Evolutionary conservation across 1,139 yeast species (phyloP).

Genomic region (Kodamaea plutei): DNA sequence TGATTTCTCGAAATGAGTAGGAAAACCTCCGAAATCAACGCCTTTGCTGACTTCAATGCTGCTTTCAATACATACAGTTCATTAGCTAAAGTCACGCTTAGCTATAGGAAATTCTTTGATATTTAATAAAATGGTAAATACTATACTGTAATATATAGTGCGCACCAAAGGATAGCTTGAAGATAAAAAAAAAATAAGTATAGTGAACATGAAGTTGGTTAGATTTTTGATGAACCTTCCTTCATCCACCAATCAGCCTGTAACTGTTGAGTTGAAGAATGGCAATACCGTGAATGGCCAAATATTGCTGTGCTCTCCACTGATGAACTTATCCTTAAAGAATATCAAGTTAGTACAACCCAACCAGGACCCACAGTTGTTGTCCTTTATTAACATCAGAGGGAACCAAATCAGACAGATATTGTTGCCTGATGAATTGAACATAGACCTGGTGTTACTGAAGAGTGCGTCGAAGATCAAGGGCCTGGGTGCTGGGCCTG

Average conservation of each 20-base stretch:
- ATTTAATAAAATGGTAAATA: too few species aligned
- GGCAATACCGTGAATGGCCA: slow-evolving; percentile 53
- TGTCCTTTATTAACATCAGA: slow-evolving; percentile 80
- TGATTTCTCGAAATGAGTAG: too few species aligned
- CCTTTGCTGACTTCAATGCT: too few species aligned
- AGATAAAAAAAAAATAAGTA: slow-evolving; percentile 1
- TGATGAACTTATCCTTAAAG: slow-evolving; percentile 85
- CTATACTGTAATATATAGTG: too few species aligned
- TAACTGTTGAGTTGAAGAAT: slow-evolving; percentile 88
- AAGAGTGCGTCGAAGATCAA: slow-evolving; percentile 35
- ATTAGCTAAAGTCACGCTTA: too few species aligned
- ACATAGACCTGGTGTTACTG: slow-evolving; percentile 69
- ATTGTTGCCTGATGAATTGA: slow-evolving; percentile 81
- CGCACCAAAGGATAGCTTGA: too few species aligned
- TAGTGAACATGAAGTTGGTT: slow-evolving; percentile 42
- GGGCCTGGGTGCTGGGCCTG: slow-evolving; percentile 43
- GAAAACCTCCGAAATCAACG: too few species aligned
- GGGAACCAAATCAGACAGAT: slow-evolving; percentile 89
- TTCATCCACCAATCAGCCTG: slow-evolving; percentile 67
- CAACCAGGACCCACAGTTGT: slow-evolving; percentile 65
- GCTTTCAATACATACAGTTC: too few species aligned
- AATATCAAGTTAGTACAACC: slow-evolving; percentile 74
- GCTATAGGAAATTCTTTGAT: too few species aligned
- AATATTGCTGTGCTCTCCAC: slow-evolving; percentile 78
- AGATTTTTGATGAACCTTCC: slow-evolving; percentile 81